A percentile compares a stretch with the other conserved stretches of the same genome.
These are phyloP conservation scores for Cucurbita ficifolia DNA, from an alignment of 306 rosid species.

Conservation along the genomic window DNA sequence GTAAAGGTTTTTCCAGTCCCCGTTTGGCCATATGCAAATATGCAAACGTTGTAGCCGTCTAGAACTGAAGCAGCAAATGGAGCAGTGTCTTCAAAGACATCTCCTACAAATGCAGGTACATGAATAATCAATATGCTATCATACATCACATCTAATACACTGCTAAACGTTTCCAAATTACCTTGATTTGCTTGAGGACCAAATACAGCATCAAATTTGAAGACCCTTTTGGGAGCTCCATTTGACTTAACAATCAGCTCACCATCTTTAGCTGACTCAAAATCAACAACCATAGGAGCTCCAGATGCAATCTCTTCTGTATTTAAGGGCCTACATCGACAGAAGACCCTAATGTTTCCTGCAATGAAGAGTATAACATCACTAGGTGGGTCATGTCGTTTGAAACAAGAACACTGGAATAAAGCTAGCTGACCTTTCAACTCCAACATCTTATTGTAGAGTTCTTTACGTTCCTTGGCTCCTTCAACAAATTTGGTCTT, in stretches of 20 bases:
- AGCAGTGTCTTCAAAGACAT: slow-evolving; percentile 69
- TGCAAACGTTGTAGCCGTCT: slow-evolving; percentile 91
- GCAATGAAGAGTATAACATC: slow-evolving; percentile 15
- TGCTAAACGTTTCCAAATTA: slow-evolving; percentile 4
- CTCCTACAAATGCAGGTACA: slow-evolving; percentile 25
- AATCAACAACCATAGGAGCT: slow-evolving; percentile 61
- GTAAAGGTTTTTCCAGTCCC: slow-evolving; percentile 96
- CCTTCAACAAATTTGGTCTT: slow-evolving; percentile 60
- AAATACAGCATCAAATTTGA: slow-evolving; percentile 79
- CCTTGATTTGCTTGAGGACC: slow-evolving; percentile 85
- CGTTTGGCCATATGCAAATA: slow-evolving; percentile 92
- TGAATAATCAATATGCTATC: slow-evolving; percentile 4
- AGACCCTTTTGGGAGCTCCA: slow-evolving; percentile 56
- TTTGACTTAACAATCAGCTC: slow-evolving; percentile 67
- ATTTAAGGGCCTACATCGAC: slow-evolving; percentile 90
- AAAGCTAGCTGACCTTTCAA: slow-evolving; percentile 56
- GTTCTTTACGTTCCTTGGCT: slow-evolving; percentile 64
- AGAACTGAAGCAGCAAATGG: slow-evolving; percentile 78
- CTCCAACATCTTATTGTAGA: slow-evolving; percentile 82
- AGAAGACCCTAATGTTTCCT: slow-evolving; percentile 96
- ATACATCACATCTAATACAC: background rate
- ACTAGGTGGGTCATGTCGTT: slow-evolving; percentile 8
- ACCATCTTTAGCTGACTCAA: slow-evolving; percentile 75
- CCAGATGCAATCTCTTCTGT: slow-evolving; percentile 51
- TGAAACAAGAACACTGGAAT: slow-evolving; percentile 3